Evolutionary conservation across 2,329 filamentous ascomycete species (phyloP), one percentile per base, ranked within the genome.

Genomic region (Aspergillus nomiae): DNA sequence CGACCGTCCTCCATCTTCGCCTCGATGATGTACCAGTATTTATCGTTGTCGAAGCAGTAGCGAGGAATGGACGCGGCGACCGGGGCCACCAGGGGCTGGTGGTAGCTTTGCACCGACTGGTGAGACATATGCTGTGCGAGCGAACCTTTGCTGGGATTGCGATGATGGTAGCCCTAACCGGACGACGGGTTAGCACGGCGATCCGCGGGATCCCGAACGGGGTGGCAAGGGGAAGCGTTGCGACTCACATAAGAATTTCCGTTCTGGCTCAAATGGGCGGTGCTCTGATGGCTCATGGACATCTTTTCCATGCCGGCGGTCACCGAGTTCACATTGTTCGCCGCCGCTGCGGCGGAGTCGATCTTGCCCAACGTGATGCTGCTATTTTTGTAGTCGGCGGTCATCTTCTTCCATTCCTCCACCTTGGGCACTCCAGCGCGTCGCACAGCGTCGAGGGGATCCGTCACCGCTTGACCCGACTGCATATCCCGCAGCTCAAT

Each of bases 391-490:
- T 99, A 99, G 67, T 97, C 94, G 61, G 94, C 94, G 0, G 95
- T 94, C 92, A 97, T 97, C 81, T 96, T 96, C 83, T 99, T 99
- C 95, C 95, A 99, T 73, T 99, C 95, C 75, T 99, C 95, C 4
- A 99, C 95, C 72, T 90, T 90, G 14, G 95, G 95, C 9, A 99
- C 94, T 24, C 94, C 94, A 1, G 95, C 95, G 70, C 90, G 89
- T 71, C 88, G 87, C 61, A 99, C 92, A 1, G 95, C 94, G 34
- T 94, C 94, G 30, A 91, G 84, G 0, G 94, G 88, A 76, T 98
- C 92, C 21, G 86, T 78, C 1, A 97, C 92, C 0, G 94, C 86
- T 69, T 91, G 87, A 57, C 94, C 93, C 0, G 92, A 93, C 6
- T 89, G 87, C 90, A 97, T 97, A 77, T 98, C 95, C 76, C 92